Evolutionary conservation across 495 filamentous ascomycete species (phyloP), one percentile per base, ranked within the genome.

Genomic region (Stereocaulon alpinum): DNA sequence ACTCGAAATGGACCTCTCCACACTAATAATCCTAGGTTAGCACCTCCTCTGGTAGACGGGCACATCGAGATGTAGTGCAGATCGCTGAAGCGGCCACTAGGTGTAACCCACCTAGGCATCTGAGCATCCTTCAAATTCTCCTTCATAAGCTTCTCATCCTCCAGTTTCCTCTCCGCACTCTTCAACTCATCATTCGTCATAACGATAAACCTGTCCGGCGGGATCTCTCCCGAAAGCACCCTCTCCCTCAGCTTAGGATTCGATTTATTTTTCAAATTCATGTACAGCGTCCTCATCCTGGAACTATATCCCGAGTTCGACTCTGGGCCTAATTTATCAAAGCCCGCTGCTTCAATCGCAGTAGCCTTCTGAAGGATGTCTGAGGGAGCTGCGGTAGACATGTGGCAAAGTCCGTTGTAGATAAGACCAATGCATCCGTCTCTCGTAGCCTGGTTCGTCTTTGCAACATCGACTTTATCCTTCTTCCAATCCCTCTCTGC

Each of bases 111-210:
- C 30, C 34, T 37, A 37, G 56, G 56, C 24, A 94, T 90, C 80
- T 95, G 88, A 0, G 93, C 87, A 70, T 92, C 87, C 76, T 89
- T 88, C 87, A 96, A 89, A 72, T 97, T 97, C 75, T 95, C 86
- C 72, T 89, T 81, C 68, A 87, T 75, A 41, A 95, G 77, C 66
- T 80, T 78, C 63, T 77, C 75, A 61, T 95, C 88, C 62, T 80
- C 73, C 58, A 78, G 77, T 40, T 81, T 75, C 65, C 83, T 83
- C 69, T 90, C 82, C 7, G 74, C 82, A 55, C 84, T 88, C 70
- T 89, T 87, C 64, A 93, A 80, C 69, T 95, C 89, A 18, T 91
- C 87, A 62, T 77, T 75, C 4, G 74, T 70, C 86, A 89, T 88
- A 52, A 75, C 73, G 62, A 95, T 88, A 61, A 98, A 88, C 11